Percentiles rank a stretch among this genome's conserved stretches.
phyloP scores from a whole-genome alignment of 208 protist genomes.

The Herpetomonas tarakana region DNA sequence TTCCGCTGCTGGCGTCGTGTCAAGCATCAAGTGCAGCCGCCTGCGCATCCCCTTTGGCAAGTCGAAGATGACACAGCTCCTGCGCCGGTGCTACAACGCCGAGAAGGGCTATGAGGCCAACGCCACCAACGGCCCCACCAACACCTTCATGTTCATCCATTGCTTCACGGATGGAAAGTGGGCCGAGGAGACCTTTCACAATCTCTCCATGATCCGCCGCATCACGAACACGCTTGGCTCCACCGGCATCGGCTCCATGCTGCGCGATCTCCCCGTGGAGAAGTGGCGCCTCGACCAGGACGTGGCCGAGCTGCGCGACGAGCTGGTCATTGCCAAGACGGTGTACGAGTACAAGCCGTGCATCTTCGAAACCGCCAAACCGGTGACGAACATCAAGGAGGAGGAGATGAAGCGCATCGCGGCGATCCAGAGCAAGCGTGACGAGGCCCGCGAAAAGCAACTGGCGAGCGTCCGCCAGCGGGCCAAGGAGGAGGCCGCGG shows the following conservation, averaged over 20 bases:
- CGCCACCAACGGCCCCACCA: constrained; percentile 65
- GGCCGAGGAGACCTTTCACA: constrained; percentile 89
- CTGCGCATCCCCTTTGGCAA: constrained; percentile 92
- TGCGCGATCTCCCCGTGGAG: constrained; percentile 85
- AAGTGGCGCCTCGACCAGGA: constrained; percentile 92
- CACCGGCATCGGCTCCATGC: constrained; percentile 76
- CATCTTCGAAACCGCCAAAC: constrained; percentile 82
- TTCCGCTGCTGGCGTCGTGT: constrained; percentile 81
- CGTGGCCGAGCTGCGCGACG: constrained; percentile 83
- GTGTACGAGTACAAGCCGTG: constrained; percentile 92
- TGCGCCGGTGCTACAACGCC: constrained; percentile 87
- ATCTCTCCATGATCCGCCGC: constrained; percentile 77
- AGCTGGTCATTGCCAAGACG: constrained; percentile 73
- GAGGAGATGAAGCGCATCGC: constrained; percentile 82
- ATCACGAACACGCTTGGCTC: constrained; percentile 81
- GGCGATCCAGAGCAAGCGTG: constrained; percentile 73
- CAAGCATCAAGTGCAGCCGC: constrained; percentile 88
- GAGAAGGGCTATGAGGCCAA: constrained; percentile 84
- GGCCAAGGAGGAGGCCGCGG: constrained; percentile 69
- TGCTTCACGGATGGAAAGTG: constrained; percentile 74
- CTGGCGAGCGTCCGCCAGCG: constrained; percentile 54
- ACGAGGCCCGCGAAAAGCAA: constrained; percentile 76
- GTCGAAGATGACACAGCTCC: constrained; percentile 86
- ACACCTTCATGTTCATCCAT: constrained; percentile 80
- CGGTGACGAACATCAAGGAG: constrained; percentile 84